Evolutionary conservation across 2,329 filamentous ascomycete species (phyloP), one percentile per base, ranked within the genome.

Genomic region (Cladophialophora chaetospira): DNA sequence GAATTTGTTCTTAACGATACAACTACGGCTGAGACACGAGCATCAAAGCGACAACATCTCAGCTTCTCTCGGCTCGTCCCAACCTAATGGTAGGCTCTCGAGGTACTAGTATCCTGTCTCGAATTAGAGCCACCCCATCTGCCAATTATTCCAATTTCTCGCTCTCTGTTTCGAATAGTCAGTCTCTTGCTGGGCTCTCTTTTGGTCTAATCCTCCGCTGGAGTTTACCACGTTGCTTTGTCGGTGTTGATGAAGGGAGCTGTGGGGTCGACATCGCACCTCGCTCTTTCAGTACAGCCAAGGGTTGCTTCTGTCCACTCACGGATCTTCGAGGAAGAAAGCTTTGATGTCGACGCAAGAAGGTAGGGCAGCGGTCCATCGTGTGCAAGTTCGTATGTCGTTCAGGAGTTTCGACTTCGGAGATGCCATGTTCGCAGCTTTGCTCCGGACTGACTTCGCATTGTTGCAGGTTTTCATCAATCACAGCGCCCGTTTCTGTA

Each of bases 271-370:
- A 56, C 44, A 47, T 55, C 35, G 49, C 40, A 6, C 43, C 53
- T 54, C 48, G 40, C 28, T 56, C 59, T 36, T 59, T 53, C 9
- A 59, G 21, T 9, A 45, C 13, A 9, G 51, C 38, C 15, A 59
- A 26, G 5, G 59, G 42, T 15, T 31, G 47, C 43, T 54, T 58
- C 3, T 58, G 55, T 11, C 17, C 36, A 23, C 47, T 55, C 5
- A 53, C 13, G 10, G 48, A 36, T 36, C 57, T 36, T 44, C 29
- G 42, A 5, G 53, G 48, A 29, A 46, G 19, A 6, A 29, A 26
- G 19, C 54, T 50, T 46, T 58, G 47, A 11, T 63, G 60, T 31
- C 60, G 59, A n/a, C 60, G 54, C 17, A 49, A 42, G 42, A 60
- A 63, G 5, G 57, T 63, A n/a, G 57, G 47, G 33, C 60, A 63